Base-by-base conservation (phyloP, 2,329 filamentous ascomycete genomes). In the Pseudocercospora macadamiae region DNA sequence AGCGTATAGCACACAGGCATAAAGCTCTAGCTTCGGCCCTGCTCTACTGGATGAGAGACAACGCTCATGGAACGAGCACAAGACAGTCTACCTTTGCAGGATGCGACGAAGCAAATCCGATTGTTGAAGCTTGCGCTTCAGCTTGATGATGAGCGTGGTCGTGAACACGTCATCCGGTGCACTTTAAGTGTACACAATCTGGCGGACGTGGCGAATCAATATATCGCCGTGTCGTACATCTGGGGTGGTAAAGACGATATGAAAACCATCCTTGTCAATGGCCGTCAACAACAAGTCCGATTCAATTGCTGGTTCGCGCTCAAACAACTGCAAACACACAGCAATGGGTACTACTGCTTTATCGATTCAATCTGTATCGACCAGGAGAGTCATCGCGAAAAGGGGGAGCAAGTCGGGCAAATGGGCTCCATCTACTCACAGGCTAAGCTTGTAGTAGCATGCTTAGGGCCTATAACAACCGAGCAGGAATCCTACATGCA, bases 351-450 rank as follows among this genome's bases (percentile, higher is more conserved):
- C 3, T 34, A 23, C n/a, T 47, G 28, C 39, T 66, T 64, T 59
- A 48, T 61, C 5, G 64, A 66, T 51, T 60, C 57, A 3, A 54
- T 66, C 28, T 65, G 64, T 32, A 66, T 66, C 21, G 54, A 65
- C 28, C 64, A 65, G 39, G 45, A 51, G 1, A 30, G 62, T 54
- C 18, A 48, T 25, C 18, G 28, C 5, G 64, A 66, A 52, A 62
- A 62, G 28, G 26, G 32, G 14, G 6, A 60, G 19, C 63, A 66
- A 21, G 63, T 66, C 32, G 53, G 36, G 2, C 32, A 53, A 10
- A 66, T 65, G 64, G 48, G 45, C 8, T 34, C 34, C 2, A 64
- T 66, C 9, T 66, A 59, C 49, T 51, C 47, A 8, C 28, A 14
- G 21, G 42, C 54, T 1, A 26, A 51, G 30, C 21, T 37, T 5